Evolutionary conservation across 2,329 filamentous ascomycete genomes (phyloP).

Genomic region (Elsinoe ampelina): DNA sequence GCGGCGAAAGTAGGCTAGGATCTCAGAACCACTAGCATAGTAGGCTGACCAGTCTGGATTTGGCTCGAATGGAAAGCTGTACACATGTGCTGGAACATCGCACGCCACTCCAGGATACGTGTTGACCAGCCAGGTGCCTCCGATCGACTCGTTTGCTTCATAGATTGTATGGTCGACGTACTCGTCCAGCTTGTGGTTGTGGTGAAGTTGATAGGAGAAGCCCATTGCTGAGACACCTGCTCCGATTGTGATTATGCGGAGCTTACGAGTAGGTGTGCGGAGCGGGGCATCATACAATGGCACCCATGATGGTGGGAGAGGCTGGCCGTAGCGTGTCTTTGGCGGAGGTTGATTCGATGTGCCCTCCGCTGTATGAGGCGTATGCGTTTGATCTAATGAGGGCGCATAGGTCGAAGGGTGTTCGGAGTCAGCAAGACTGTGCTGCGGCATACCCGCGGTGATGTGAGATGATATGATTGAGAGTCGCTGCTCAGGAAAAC

Average conservation of each 20-base stretch:
- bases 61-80: slow-evolving; percentile 28
- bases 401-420: not conserved
- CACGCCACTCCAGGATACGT: slow-evolving; percentile 34
- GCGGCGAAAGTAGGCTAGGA: slow-evolving; percentile 33
- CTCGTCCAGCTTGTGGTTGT: slow-evolving; percentile 28
- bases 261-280: slow-evolving; percentile 20
- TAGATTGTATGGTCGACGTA: slow-evolving; percentile 33
- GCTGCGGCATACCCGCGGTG: not conserved
- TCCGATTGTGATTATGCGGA: slow-evolving; percentile 25
- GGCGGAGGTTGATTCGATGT: not conserved
- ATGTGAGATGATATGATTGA: not conserved
- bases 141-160: slow-evolving; percentile 32
- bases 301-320: slow-evolving; percentile 24
- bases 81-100: slow-evolving; percentile 16
- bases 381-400: not conserved
- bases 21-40: slow-evolving; percentile 34
- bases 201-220: slow-evolving; percentile 34
- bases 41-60: slow-evolving; percentile 20
- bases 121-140: slow-evolving; percentile 35
- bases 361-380: not conserved
- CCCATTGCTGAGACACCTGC: slow-evolving; percentile 30
- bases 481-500: not conserved
- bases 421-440: not conserved
- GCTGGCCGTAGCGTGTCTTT: slow-evolving; percentile 21
- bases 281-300: slow-evolving; percentile 27